phyloP scores from a whole-genome alignment of 2,329 filamentous ascomycete species.

The Byssothecium circinans region DNA sequence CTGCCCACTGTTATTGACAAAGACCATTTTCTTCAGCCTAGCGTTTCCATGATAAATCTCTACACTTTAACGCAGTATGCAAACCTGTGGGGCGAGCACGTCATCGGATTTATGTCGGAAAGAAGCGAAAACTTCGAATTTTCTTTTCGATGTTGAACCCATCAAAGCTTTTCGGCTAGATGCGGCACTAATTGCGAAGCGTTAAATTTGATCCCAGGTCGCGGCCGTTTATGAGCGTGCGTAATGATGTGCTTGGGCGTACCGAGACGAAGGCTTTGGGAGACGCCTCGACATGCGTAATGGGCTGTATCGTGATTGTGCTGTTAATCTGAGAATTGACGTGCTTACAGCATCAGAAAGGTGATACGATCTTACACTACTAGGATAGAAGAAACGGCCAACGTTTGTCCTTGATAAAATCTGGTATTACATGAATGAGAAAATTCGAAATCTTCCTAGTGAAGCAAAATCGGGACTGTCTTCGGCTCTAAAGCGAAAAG shows the following conservation, averaged over 20 bases:
- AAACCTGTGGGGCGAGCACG: constrained; percentile 4
- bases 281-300: too few species aligned
- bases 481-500: too few species aligned
- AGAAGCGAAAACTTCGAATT: background rate
- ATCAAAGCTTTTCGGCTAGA: background rate
- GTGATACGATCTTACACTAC: too few species aligned
- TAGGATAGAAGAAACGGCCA: background rate
- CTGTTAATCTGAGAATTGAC: too few species aligned
- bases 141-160: background rate
- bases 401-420: background rate
- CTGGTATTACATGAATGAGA: too few species aligned
- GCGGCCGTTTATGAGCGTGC: background rate
- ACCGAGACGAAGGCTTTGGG: too few species aligned
- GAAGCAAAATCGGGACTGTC: too few species aligned
- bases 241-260: background rate
- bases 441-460: too few species aligned
- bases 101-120: background rate
- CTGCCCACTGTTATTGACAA: too few species aligned
- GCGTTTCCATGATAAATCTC: background rate
- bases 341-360: too few species aligned
- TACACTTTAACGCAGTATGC: background rate
- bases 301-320: too few species aligned
- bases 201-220: background rate
- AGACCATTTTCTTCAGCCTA: background rate
- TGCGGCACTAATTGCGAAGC: background rate